Conservation (phyloP, 2,329 filamentous ascomycete species). For the Gaeumannomyces tritici region DNA sequence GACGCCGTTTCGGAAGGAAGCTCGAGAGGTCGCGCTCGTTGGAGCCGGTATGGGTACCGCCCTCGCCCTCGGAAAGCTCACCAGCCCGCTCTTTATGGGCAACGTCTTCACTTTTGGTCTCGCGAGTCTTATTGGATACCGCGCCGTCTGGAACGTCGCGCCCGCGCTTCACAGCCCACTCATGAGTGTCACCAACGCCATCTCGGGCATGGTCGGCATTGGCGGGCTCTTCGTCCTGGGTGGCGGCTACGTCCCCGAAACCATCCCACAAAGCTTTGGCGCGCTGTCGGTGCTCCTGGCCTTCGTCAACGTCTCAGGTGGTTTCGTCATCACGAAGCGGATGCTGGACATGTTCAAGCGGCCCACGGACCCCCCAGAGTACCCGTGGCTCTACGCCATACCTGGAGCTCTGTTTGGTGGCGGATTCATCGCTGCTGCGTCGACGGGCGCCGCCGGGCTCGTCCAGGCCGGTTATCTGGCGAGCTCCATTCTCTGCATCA, state of each 20-base stretch:
- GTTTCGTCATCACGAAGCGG: slow-evolving; percentile 84
- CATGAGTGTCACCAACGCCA: slow-evolving; percentile 91
- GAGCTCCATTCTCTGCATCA: slow-evolving; percentile 76
- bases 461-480: slow-evolving; percentile 83
- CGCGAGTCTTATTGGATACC: slow-evolving; percentile 77
- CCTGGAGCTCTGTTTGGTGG: slow-evolving; percentile 70
- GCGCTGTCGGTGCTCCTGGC: slow-evolving; percentile 73
- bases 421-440: slow-evolving; percentile 70
- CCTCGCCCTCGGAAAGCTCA: slow-evolving; percentile 69
- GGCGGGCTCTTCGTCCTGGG: slow-evolving; percentile 85
- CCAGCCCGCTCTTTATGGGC: slow-evolving; percentile 76
- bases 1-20: slow-evolving; percentile 74
- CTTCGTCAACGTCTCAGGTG: slow-evolving; percentile 81
- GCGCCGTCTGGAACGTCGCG: slow-evolving; percentile 77
- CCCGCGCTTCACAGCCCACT: slow-evolving; percentile 80
- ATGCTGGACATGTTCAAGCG: slow-evolving; percentile 91
- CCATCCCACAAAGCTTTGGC: slow-evolving; percentile 69
- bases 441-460: slow-evolving; percentile 72
- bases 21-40: slow-evolving; percentile 63
- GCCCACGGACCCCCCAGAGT: slow-evolving; percentile 80
- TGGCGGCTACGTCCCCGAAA: slow-evolving; percentile 67
- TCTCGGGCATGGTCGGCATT: slow-evolving; percentile 82
- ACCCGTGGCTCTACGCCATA: slow-evolving; percentile 76
- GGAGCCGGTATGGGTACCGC: slow-evolving; percentile 70
- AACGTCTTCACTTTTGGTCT: slow-evolving; percentile 81